A percentile compares a stretch with the other conserved stretches of the same genome.
These are phyloP conservation scores for Tricholoma bakamatsutake DNA, from an alignment of 768 basidiomycete species.

Conservation along the genomic window DNA sequence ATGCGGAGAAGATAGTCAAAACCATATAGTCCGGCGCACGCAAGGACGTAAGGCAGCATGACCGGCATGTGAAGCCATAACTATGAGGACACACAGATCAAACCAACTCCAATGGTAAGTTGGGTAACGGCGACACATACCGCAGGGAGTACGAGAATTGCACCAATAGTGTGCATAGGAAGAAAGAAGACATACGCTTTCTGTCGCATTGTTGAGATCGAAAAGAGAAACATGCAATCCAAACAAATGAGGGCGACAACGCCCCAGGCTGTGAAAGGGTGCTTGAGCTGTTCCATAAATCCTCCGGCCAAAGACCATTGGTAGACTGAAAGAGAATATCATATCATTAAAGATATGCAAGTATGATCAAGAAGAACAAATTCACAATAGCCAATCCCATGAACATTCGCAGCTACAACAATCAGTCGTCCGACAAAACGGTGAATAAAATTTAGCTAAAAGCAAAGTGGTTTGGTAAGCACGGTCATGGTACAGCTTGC, in stretches of 20 bases:
- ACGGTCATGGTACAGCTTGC: neutral
- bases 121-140: constrained; percentile 30
- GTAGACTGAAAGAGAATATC: constrained; percentile 42
- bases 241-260: constrained; percentile 43
- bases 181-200: constrained; percentile 63
- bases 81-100: constrained; percentile 12
- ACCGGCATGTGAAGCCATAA: constrained; percentile 44
- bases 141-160: constrained; percentile 48
- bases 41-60: constrained; percentile 50
- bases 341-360: neutral
- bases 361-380: constrained; percentile 5
- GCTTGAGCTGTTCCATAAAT: constrained; percentile 27
- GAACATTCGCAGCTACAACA: constrained; percentile 53
- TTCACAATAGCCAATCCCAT: constrained; percentile 51
- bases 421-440: constrained; percentile 59
- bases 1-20: constrained; percentile 56
- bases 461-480: neutral
- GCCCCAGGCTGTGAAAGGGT: constrained; percentile 41
- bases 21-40: constrained; percentile 42
- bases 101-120: neutral
- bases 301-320: constrained; percentile 41
- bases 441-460: constrained; percentile 69
- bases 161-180: constrained; percentile 50
- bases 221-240: constrained; percentile 59
- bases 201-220: constrained; percentile 47